A percentile compares a stretch with the other conserved stretches of the same genome.
Conservation (phyloP, 1,284 basidiomycete genomes). For the Microbotryum lychnidis-dioicae region DNA sequence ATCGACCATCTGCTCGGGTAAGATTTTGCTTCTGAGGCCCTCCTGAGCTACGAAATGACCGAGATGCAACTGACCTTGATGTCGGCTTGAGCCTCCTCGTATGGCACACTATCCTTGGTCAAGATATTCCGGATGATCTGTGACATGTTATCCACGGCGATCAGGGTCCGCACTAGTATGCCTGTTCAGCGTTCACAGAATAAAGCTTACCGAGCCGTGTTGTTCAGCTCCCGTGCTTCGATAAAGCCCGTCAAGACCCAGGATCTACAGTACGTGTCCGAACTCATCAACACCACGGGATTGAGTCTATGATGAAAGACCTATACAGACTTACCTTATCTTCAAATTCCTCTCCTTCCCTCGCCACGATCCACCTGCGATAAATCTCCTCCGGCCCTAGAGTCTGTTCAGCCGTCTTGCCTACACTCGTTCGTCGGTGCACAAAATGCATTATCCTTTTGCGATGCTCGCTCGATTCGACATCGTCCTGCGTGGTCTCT, state of each 20-base stretch:
- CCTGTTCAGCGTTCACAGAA: neutral
- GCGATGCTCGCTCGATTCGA: constrained; percentile 1
- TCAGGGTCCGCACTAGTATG: too few relatives aligned
- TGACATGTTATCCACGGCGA: too few relatives aligned
- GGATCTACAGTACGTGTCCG: neutral
- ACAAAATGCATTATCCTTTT: constrained; percentile 15
- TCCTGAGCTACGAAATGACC: too few relatives aligned
- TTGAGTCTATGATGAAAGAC: neutral
- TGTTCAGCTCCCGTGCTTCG: constrained; percentile 1
- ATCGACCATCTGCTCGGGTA: constrained; percentile 14
- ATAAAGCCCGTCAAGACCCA: constrained; percentile 10
- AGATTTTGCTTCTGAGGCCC: neutral
- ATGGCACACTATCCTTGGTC: constrained; percentile 21
- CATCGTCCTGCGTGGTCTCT: neutral
- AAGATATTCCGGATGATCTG: constrained; percentile 21
- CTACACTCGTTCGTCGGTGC: neutral
- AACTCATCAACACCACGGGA: neutral
- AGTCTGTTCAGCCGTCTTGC: neutral
- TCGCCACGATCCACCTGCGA: constrained; percentile 12
- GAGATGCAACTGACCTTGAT: constrained; percentile 10
- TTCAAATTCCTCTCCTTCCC: neutral
- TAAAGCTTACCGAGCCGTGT: neutral
- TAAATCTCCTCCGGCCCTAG: constrained; percentile 15
- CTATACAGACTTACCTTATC: too few relatives aligned
- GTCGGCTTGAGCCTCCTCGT: constrained; percentile 12